These are phyloP conservation scores for Boletus subparvulus DNA, from an alignment of 768 basidiomycete species.

Conservation along the genomic window DNA sequence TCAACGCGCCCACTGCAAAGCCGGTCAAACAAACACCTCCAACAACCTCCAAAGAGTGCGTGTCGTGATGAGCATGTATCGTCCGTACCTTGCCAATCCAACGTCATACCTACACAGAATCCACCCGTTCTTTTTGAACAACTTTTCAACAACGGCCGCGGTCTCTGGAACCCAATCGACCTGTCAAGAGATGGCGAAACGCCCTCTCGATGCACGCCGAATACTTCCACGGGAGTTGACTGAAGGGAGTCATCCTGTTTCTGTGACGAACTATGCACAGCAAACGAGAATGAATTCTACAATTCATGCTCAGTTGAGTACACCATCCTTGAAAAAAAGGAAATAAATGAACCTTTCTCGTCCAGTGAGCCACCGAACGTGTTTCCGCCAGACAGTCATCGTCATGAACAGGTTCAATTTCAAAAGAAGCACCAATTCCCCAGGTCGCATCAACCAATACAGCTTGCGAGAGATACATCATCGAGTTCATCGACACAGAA, in stretches of 20 bases:
- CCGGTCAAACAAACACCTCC: constrained; percentile 20
- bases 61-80: constrained; percentile 11
- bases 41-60: constrained; percentile 16
- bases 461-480: neutral
- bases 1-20: constrained; percentile 11
- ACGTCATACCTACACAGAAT: constrained; percentile 10
- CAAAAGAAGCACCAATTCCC: neutral
- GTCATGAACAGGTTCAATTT: neutral
- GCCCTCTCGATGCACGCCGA: neutral
- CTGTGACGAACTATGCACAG: neutral
- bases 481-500: constrained; percentile 5
- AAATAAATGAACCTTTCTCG: neutral
- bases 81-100: constrained; percentile 9
- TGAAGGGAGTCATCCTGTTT: neutral
- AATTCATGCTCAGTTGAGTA: constrained; percentile 14
- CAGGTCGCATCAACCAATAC: neutral
- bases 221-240: neutral
- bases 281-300: neutral
- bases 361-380: neutral
- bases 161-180: neutral
- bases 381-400: neutral
- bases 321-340: neutral
- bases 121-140: constrained; percentile 16
- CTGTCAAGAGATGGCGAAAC: neutral
- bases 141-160: constrained; percentile 12